A percentile compares a stretch with the other conserved stretches of the same genome.
Conservation (phyloP, 2,329 filamentous ascomycete genomes). For the Domatiomyces catenatus region DNA sequence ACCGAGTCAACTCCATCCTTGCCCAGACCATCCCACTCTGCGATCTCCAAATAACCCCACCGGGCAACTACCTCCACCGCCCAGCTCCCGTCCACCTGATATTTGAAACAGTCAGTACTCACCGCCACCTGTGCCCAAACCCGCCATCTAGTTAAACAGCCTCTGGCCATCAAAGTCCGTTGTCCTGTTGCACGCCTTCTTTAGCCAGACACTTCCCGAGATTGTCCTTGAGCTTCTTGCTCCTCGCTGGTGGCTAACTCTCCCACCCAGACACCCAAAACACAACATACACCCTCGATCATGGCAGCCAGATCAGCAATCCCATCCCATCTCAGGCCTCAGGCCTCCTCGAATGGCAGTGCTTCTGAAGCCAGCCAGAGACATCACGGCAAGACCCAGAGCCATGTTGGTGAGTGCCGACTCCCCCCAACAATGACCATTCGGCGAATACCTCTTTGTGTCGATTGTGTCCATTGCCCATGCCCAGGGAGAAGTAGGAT, state of each 20-base stretch:
- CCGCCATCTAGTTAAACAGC: not conserved
- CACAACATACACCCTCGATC: conserved; percentile 16
- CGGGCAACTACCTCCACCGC: not conserved
- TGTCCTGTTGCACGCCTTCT: not conserved
- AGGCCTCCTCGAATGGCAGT: conserved; percentile 34
- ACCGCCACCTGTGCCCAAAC: not conserved
- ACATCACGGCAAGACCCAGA: conserved; percentile 41
- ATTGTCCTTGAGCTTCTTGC: not conserved
- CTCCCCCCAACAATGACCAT: not conserved
- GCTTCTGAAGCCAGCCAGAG: conserved; percentile 26
- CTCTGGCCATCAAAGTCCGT: not conserved
- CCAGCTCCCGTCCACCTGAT: not conserved
- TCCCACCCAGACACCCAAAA: not conserved
- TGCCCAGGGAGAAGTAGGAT: not conserved
- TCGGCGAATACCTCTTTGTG: not conserved
- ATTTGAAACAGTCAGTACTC: not conserved
- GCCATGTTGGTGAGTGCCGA: conserved; percentile 35
- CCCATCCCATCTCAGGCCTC: conserved; percentile 58
- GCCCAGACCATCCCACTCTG: not conserved
- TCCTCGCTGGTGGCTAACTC: not conserved
- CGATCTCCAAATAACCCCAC: not conserved
- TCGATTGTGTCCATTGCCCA: too few species aligned
- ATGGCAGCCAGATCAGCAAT: conserved; percentile 62
- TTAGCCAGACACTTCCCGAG: not conserved
- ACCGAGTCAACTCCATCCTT: not conserved